Evolutionary conservation across 169 alveolate species (phyloP), one percentile per base, ranked within the genome.

Genomic region (Cardiosporidium cionae): DNA sequence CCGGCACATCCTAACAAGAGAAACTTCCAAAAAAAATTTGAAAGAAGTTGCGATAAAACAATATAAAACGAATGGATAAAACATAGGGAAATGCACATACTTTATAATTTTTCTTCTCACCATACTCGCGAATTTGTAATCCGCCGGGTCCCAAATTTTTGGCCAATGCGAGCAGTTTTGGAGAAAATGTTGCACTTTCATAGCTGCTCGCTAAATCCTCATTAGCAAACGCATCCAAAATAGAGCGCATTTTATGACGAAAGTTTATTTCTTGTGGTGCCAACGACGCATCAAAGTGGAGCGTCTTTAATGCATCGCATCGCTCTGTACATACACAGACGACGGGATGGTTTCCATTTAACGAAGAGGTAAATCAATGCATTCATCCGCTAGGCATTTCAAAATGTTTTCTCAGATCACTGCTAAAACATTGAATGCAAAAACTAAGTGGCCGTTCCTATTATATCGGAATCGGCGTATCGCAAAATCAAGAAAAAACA

Each of bases 141-240:
- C 81, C 84, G 4, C 79, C 81, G 3, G 74, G 75, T 0, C 81
- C 84, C 32, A 73, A 34, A 16, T 62, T 62, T 64, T 72, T 64
- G 65, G 69, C 32, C 2, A 68, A 44, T 3, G 64, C 68, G 3
- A 68, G 58, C 7, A 71, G 16, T 1, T 7, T 27, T 0, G 25
- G 2, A 27, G 58, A 68, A 53, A 68, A 67, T 5, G 27, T 25
- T 0, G 75, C 85, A 25, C 27, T 33, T 27, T 83, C 87, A 31
- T 65, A 76, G n/a, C 16, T 16, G 16, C 27, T 16, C 16, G n/a
- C n/a, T 16, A 44, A 44, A 44, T 44, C 58, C 16, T 16, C n/a
- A 44, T 44, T 44, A 44, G 58, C n/a, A 16, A n/a, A 44, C 58
- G n/a, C n/a, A n/a, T n/a, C n/a, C n/a, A n/a, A n/a, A n/a, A n/a